A percentile compares a stretch with the other conserved stretches of the same genome.
Evolutionary conservation across 1,284 basidiomycete genomes (phyloP).

Genomic region (Meripilus lineatus): DNA sequence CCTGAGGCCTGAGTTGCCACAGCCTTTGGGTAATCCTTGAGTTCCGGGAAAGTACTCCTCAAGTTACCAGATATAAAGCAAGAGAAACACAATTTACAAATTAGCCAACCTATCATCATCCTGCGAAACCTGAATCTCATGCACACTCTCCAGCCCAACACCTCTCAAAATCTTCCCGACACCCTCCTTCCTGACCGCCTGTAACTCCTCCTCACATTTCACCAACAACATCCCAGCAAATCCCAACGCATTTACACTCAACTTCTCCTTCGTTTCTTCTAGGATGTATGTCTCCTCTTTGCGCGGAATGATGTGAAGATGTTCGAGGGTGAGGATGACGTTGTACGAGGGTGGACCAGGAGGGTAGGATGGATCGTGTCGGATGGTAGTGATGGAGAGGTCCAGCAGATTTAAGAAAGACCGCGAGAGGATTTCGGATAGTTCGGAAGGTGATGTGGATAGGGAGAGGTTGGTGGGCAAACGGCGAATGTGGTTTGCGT

Average conservation of each 20-base stretch:
- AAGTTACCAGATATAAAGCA: too few relatives aligned
- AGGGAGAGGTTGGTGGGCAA: constrained; percentile 50
- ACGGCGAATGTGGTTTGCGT: constrained; percentile 76
- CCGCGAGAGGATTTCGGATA: constrained; percentile 53
- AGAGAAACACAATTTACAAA: too few relatives aligned
- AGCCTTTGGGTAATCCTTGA: too few relatives aligned
- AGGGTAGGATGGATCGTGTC: constrained; percentile 58
- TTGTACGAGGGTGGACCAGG: constrained; percentile 74
- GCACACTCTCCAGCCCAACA: constrained; percentile 60
- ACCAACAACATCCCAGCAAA: constrained; percentile 84
- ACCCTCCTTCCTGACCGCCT: constrained; percentile 57
- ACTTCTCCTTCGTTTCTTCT: constrained; percentile 41
- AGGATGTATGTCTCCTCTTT: constrained; percentile 51
- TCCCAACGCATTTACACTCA: constrained; percentile 82
- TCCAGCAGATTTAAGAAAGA: constrained; percentile 77
- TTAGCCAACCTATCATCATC: background rate
- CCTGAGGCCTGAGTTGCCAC: too few relatives aligned
- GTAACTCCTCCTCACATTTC: constrained; percentile 70
- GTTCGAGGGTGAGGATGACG: constrained; percentile 75
- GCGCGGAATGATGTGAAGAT: constrained; percentile 81
- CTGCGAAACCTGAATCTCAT: constrained; percentile 43
- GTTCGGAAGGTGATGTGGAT: constrained; percentile 36
- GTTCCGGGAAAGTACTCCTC: too few relatives aligned
- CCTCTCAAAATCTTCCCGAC: constrained; percentile 53
- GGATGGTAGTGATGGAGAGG: constrained; percentile 70